These are phyloP conservation scores for Hibiscus mutabilis DNA, from an alignment of 345 rosid species.

Conservation along the genomic window DNA sequence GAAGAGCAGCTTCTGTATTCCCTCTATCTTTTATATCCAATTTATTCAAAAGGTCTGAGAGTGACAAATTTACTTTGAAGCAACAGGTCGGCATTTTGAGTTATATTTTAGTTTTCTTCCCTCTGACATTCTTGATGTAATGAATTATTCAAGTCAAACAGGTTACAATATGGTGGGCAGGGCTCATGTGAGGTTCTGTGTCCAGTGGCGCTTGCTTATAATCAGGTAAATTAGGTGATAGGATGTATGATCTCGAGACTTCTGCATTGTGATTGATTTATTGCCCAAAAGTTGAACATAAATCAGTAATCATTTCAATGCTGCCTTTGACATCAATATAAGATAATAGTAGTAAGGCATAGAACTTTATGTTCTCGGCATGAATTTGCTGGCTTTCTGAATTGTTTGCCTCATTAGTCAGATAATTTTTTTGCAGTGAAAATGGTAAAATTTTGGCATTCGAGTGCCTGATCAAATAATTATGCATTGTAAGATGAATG, in stretches of 20 bases:
- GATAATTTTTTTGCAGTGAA: background rate
- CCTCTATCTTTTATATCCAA: conserved; percentile 62
- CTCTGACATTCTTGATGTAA: background rate
- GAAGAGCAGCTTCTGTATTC: conserved; percentile 77
- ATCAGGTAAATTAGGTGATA: conserved; percentile 39
- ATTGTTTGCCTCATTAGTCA: background rate
- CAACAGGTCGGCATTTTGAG: conserved; percentile 44
- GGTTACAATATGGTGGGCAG: conserved; percentile 92
- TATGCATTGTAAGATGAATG: background rate
- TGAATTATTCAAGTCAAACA: conserved; percentile 16
- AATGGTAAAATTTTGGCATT: background rate
- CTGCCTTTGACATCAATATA: background rate
- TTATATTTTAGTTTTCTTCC: background rate
- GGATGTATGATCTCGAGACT: background rate
- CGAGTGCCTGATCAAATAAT: background rate
- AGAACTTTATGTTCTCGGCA: background rate
- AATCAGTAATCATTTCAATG: background rate
- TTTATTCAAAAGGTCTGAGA: conserved; percentile 38
- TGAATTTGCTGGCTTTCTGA: background rate
- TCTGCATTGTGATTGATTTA: conserved; percentile 3
- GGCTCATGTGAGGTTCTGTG: conserved; percentile 77
- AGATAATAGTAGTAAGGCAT: background rate
- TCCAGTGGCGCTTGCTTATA: conserved; percentile 71
- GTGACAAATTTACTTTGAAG: conserved; percentile 51
- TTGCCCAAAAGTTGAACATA: background rate